Conservation (phyloP, 1,284 basidiomycete genomes). For the Moesziomyces sp. region DNA sequence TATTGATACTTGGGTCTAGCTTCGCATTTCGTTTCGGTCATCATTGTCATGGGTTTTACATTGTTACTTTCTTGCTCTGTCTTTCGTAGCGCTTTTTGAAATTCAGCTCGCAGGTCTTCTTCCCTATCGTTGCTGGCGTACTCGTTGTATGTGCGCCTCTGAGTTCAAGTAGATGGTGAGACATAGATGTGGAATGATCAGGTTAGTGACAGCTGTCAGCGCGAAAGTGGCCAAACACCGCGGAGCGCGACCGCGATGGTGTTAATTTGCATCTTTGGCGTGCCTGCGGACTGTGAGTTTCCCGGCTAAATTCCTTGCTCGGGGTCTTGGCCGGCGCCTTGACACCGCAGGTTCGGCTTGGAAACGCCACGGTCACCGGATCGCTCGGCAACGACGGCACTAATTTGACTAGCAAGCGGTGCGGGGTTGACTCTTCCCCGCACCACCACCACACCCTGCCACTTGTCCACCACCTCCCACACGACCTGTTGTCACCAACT, state of each 20-base stretch:
- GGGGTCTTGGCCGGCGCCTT: not conserved
- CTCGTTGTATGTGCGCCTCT: too few relatives aligned
- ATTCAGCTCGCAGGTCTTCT: not conserved
- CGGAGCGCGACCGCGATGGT: not conserved
- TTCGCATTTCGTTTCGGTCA: constrained; percentile 1
- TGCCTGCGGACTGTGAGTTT: not conserved
- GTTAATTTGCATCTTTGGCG: not conserved
- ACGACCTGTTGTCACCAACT: not conserved
- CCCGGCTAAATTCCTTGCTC: not conserved
- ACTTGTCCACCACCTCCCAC: not conserved
- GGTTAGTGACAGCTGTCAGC: not conserved
- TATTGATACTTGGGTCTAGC: constrained; percentile 3
- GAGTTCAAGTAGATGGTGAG: too few relatives aligned
- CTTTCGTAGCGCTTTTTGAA: not conserved
- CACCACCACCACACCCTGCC: not conserved
- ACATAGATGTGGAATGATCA: too few relatives aligned
- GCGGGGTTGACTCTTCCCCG: not conserved
- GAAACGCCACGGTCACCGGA: not conserved
- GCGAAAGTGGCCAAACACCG: not conserved
- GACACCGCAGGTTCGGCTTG: not conserved
- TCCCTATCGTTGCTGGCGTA: not conserved
- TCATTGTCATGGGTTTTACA: constrained; percentile 10
- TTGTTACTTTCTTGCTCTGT: not conserved
- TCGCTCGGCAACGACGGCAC: not conserved
- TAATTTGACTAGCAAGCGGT: not conserved